Percentiles rank a stretch among this genome's conserved stretches.
Evolutionary conservation across 192 early-diverging fungal species (phyloP).

Genomic region (Gryganskiella cystojenkinii): DNA sequence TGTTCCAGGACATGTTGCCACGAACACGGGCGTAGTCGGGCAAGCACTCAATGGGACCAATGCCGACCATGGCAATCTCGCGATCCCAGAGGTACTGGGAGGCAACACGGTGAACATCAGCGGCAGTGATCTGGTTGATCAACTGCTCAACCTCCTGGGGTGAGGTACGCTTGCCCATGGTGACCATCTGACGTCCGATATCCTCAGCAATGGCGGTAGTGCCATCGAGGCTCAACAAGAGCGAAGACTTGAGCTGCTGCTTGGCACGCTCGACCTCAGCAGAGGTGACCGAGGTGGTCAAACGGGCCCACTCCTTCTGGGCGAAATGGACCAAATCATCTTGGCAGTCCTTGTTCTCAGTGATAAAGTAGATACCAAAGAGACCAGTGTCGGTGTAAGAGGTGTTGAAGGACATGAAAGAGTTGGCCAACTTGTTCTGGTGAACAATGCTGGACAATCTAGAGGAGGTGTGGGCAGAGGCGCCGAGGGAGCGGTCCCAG

Average conservation of each 20-base stretch:
- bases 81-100: constrained; percentile 90
- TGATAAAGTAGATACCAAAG: constrained; percentile 94
- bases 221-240: constrained; percentile 92
- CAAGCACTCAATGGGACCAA: constrained; percentile 91
- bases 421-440: constrained; percentile 92
- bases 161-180: constrained; percentile 89
- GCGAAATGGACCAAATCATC: constrained; percentile 92
- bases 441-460: constrained; percentile 85
- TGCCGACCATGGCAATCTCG: constrained; percentile 82
- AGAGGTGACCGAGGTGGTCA: constrained; percentile 85
- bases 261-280: constrained; percentile 97
- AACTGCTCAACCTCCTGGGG: constrained; percentile 90
- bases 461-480: constrained; percentile 87
- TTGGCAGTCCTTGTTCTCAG: constrained; percentile 82
- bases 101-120: constrained; percentile 89
- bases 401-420: constrained; percentile 99
- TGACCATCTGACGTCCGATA: constrained; percentile 96
- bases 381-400: constrained; percentile 98
- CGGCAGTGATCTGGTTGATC: constrained; percentile 86
- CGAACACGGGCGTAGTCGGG: constrained; percentile 92
- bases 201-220: constrained; percentile 97
- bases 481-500: constrained; percentile 96
- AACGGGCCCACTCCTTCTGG: constrained; percentile 93
- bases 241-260: constrained; percentile 96
- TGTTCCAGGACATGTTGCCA: constrained; percentile 85